phyloP scores from a whole-genome alignment of 768 basidiomycete species.

The Amanita pallidorosea region DNA sequence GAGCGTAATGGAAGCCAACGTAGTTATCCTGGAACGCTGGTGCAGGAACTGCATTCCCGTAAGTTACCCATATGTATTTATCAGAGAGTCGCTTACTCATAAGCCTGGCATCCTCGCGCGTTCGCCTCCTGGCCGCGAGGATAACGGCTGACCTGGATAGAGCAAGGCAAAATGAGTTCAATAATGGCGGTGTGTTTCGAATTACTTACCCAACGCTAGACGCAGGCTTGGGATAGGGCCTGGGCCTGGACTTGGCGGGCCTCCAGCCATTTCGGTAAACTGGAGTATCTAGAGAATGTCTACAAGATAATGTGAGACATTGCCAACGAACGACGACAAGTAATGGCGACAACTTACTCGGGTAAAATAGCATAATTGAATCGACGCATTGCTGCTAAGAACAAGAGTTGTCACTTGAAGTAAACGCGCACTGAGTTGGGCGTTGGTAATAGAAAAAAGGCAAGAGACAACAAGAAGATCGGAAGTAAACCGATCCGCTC shows the following conservation, averaged over 20 bases:
- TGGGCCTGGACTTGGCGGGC: too few relatives aligned
- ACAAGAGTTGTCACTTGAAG: too few relatives aligned
- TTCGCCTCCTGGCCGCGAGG: background rate
- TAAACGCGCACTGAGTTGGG: too few relatives aligned
- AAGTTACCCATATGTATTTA: too few relatives aligned
- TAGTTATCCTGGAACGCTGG: too few relatives aligned
- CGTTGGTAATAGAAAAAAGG: too few relatives aligned
- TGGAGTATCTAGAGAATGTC: background rate
- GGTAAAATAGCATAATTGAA: background rate
- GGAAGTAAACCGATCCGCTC: background rate
- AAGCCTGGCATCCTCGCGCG: too few relatives aligned
- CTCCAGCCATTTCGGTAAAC: too few relatives aligned
- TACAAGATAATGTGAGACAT: background rate
- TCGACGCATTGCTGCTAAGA: background rate
- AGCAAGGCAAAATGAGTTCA: background rate
- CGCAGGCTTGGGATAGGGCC: too few relatives aligned
- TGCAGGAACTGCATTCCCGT: too few relatives aligned
- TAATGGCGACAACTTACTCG: background rate
- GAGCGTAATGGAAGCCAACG: too few relatives aligned
- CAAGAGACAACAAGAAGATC: background rate
- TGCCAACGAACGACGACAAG: background rate
- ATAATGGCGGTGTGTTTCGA: background rate
- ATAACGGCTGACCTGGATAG: background rate
- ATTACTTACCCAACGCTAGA: background rate
- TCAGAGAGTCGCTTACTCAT: background rate